Base-by-base conservation (phyloP, 2,329 filamentous ascomycete genomes). In the Dactylella cylindrospora region DNA sequence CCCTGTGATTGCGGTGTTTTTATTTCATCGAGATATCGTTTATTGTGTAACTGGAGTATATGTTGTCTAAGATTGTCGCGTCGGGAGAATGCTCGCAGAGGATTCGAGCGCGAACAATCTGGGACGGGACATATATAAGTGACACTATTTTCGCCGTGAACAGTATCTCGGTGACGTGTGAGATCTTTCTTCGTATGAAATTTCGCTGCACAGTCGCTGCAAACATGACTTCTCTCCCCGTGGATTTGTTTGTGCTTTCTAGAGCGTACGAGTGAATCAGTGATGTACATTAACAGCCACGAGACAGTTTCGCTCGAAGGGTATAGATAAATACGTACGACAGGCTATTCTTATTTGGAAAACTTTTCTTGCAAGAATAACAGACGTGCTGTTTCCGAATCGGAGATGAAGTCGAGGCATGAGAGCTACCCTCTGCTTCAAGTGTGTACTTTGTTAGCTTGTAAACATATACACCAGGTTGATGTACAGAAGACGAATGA, bases 231-330 rank as follows among this genome's bases (percentile, higher is more conserved):
- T 5, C 57, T 35, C 15, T 62, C 57, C 2, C 57, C 57, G 17
- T 62, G 57, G 17, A 62, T 62, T 31, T 62, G 57, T 15, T 54
- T 62, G 31, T 62, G 57, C 28, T 62, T 62, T 39, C 57, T 61
- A 13, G 12, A 31, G 7, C n/a, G n/a, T n/a, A n/a, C n/a, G n/a
- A n/a, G n/a, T n/a, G n/a, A n/a, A n/a, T n/a, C n/a, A n/a, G n/a
- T n/a, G n/a, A n/a, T n/a, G n/a, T n/a, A n/a, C n/a, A n/a, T n/a
- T n/a, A n/a, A n/a, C n/a, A n/a, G n/a, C n/a, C n/a, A n/a, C n/a
- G n/a, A n/a, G n/a, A n/a, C n/a, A n/a, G n/a, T n/a, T n/a, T n/a
- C n/a, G n/a, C n/a, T n/a, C n/a, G n/a, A n/a, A n/a, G n/a, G n/a
- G n/a, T n/a, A n/a, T 7, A 22, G 2, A 13, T 12, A 22, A 8